Evolutionary conservation across 495 filamentous ascomycete genomes (phyloP), one percentile per base, ranked within the genome.

Genomic region (Penicillium ochrochloron): DNA sequence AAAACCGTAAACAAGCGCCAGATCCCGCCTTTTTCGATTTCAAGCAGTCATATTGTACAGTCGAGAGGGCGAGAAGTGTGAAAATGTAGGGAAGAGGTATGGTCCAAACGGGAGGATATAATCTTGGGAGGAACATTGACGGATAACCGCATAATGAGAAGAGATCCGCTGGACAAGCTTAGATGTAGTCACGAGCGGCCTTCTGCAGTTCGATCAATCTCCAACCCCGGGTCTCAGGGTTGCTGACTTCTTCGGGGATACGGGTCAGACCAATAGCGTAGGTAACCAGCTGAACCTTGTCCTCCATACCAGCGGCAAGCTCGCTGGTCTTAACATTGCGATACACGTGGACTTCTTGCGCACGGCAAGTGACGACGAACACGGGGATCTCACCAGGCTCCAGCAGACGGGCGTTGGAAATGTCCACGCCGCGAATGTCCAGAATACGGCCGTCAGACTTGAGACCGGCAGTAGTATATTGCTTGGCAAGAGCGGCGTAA

Each of bases 271-370:
- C 95, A 67, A 99, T 98, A 48, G 94, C 95, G 69, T 99, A 99
- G 1, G 96, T 97, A 65, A 99, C 95, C 61, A 96, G 89, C 76
- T 97, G 94, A 34, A 99, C 95, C 78, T 91, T 94, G 78, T 99
- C 95, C 76, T 99, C 96, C 92, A 97, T 97, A 34, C 95, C 95
- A n/a, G 95, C 95, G 21, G 93, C 93, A 44, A 99, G 86, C 69
- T 97, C 83, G 60, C 86, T 86, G 0, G 91, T 90, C 83, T 99
- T 98, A 41, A 88, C 85, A 67, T 98, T 96, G 44, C 89, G 85
- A 80, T 97, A 99, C 17, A 97, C 94, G 74, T 99, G 95, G 9
- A 98, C 93, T 74, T 99, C 95, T 74, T 99, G 95, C n/a, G 95
- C 97, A 39, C 93, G 85, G 77, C 93, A 97, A 48, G 92, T 96